These are phyloP conservation scores for Guadua angustifolia DNA, from an alignment of 176 grass and related monocot genomes.

Conservation along the genomic window DNA sequence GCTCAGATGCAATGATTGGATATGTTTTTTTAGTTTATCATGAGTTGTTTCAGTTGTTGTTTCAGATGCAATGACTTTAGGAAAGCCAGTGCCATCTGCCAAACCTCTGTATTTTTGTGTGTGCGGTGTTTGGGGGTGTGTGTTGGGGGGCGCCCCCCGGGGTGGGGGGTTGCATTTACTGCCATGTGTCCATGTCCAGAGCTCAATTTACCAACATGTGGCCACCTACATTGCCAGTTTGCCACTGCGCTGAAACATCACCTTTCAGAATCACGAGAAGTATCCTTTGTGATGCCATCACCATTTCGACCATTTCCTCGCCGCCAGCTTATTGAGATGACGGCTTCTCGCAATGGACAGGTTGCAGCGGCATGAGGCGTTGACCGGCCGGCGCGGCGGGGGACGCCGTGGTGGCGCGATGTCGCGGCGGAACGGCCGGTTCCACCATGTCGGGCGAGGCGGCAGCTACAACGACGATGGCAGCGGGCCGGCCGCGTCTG, in stretches of 20 bases:
- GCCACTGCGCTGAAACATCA: slow-evolving; percentile 21
- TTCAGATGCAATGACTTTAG: too few relatives aligned
- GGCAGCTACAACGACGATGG: background rate
- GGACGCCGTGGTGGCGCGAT: slow-evolving; percentile 6
- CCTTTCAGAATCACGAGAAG: background rate
- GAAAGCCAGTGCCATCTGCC: slow-evolving; percentile 1
- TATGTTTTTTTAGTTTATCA: too few relatives aligned
- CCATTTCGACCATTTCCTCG: background rate
- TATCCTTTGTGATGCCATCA: slow-evolving; percentile 33
- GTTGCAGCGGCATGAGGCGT: slow-evolving; percentile 21
- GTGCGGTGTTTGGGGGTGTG: too few relatives aligned
- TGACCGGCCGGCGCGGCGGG: slow-evolving; percentile 6
- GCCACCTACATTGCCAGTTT: slow-evolving; percentile 36
- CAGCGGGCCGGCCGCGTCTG: background rate
- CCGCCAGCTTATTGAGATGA: background rate
- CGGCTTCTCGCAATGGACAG: slow-evolving; percentile 39
- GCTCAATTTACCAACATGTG: slow-evolving; percentile 43
- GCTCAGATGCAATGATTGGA: too few relatives aligned
- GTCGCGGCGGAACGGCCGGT: slow-evolving; percentile 37
- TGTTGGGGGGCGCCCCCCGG: too few relatives aligned
- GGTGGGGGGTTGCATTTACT: background rate
- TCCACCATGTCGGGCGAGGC: slow-evolving; percentile 7
- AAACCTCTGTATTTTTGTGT: slow-evolving; percentile 23
- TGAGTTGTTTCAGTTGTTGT: too few relatives aligned
- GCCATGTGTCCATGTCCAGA: slow-evolving; percentile 37